Evolutionary conservation across 352 stramenopile genomes (phyloP).

Genomic region (Phytophthora syringae): DNA sequence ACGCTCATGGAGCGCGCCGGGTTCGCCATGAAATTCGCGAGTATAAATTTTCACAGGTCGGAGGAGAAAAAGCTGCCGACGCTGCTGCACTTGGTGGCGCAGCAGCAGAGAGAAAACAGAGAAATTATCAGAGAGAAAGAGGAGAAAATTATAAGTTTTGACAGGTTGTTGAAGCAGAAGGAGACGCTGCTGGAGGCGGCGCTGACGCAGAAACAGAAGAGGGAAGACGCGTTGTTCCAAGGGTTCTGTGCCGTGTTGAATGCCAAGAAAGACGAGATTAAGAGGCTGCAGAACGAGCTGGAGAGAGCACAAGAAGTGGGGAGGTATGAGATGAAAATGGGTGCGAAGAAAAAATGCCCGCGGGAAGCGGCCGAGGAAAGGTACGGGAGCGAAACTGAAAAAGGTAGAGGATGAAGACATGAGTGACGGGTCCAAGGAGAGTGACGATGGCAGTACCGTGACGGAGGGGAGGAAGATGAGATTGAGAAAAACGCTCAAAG

Average conservation of each 20-base stretch:
- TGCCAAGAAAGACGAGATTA: conserved; percentile 70
- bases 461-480: background rate
- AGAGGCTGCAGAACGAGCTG: conserved; percentile 45
- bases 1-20: conserved; percentile 59
- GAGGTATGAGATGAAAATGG: background rate
- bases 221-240: conserved; percentile 48
- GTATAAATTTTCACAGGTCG: conserved; percentile 34
- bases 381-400: background rate
- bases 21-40: conserved; percentile 66
- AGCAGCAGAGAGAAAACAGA: conserved; percentile 4
- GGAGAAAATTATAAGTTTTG: conserved; percentile 35
- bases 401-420: background rate
- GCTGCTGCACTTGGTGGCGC: conserved; percentile 47
- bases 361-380: conserved; percentile 5
- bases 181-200: conserved; percentile 51
- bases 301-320: conserved; percentile 13
- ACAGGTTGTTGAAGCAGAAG: conserved; percentile 48
- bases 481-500: background rate
- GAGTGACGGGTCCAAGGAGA: background rate
- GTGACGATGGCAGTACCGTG: background rate
- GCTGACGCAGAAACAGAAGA: conserved; percentile 48
- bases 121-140: conserved; percentile 23
- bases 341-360: conserved; percentile 12
- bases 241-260: conserved; percentile 64
- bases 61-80: conserved; percentile 22